Conservation (phyloP, 495 filamentous ascomycete genomes). For the Tetracladium marchalianum region DNA sequence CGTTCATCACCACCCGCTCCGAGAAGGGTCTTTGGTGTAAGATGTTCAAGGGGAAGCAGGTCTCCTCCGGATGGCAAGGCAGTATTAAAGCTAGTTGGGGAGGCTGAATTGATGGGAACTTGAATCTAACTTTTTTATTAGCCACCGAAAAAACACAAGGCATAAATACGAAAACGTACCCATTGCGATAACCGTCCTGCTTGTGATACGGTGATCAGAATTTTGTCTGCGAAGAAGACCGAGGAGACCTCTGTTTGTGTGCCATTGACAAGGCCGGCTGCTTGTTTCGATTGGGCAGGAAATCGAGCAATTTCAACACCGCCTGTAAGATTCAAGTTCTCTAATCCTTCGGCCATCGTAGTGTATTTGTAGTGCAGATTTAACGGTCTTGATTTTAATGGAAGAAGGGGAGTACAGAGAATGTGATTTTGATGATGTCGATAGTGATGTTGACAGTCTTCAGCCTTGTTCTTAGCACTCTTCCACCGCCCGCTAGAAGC, state of each 20-base stretch:
- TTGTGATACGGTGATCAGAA: slow-evolving; percentile 83
- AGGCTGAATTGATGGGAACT: slow-evolving; percentile 67
- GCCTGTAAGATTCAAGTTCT: not conserved
- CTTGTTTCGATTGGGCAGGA: slow-evolving; percentile 64
- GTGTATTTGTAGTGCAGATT: too few species aligned
- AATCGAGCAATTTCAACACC: slow-evolving; percentile 31
- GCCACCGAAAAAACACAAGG: not conserved
- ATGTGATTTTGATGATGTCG: not conserved
- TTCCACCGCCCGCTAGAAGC: too few species aligned
- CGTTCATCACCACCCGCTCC: slow-evolving; percentile 73
- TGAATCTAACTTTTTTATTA: slow-evolving; percentile 54
- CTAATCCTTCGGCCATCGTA: not conserved
- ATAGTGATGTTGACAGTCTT: not conserved
- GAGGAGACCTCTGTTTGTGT: slow-evolving; percentile 60
- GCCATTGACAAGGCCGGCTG: slow-evolving; percentile 52
- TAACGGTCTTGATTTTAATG: not conserved
- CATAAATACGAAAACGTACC: slow-evolving; percentile 40
- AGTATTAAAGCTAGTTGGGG: slow-evolving; percentile 46
- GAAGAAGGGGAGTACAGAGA: not conserved
- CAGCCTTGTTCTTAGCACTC: not conserved
- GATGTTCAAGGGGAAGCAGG: slow-evolving; percentile 64
- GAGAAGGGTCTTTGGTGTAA: slow-evolving; percentile 81
- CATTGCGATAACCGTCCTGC: slow-evolving; percentile 82
- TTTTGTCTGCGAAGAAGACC: slow-evolving; percentile 79
- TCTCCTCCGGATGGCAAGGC: slow-evolving; percentile 38